Conservation (phyloP, 176 grass and related monocot species). For the Phoenix dactylifera region DNA sequence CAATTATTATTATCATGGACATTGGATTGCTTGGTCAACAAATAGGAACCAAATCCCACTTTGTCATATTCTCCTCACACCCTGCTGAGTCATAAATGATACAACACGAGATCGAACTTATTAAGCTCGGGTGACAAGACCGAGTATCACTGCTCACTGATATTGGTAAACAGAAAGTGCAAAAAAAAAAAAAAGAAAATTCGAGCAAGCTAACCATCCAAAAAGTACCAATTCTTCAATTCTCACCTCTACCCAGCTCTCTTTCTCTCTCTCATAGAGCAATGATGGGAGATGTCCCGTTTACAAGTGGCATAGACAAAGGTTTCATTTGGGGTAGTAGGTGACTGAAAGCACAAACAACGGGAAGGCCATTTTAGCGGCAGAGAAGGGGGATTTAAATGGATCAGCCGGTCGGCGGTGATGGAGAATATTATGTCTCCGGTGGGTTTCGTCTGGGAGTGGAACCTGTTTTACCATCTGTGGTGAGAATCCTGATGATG, state of each 20-base stretch:
- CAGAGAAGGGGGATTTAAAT: background rate
- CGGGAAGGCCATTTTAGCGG: too few relatives aligned
- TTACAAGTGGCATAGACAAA: background rate
- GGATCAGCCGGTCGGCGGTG: too few relatives aligned
- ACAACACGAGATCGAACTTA: slow-evolving; percentile 91
- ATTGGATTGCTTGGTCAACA: background rate
- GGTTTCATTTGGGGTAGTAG: too few relatives aligned
- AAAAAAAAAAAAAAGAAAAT: slow-evolving; percentile 9
- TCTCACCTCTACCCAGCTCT: background rate
- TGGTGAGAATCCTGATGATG: slow-evolving; percentile 99
- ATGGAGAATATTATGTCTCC: background rate
- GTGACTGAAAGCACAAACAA: too few relatives aligned
- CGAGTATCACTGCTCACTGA: slow-evolving; percentile 15
- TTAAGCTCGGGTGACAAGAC: slow-evolving; percentile 45
- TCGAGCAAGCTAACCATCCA: slow-evolving; percentile 4
- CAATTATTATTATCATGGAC: slow-evolving; percentile 28
- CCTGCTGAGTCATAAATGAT: slow-evolving; percentile 26
- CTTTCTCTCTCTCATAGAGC: background rate
- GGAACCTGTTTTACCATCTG: slow-evolving; percentile 59
- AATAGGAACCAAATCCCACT: slow-evolving; percentile 54
- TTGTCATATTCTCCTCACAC: background rate
- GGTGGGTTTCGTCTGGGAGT: slow-evolving; percentile 22
- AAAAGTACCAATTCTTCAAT: slow-evolving; percentile 1
- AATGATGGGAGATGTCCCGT: background rate
- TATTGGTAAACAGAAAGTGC: slow-evolving; percentile 14